Base-by-base conservation (phyloP, 2,329 filamentous ascomycete genomes). In the Lachnellula subtilissima region DNA sequence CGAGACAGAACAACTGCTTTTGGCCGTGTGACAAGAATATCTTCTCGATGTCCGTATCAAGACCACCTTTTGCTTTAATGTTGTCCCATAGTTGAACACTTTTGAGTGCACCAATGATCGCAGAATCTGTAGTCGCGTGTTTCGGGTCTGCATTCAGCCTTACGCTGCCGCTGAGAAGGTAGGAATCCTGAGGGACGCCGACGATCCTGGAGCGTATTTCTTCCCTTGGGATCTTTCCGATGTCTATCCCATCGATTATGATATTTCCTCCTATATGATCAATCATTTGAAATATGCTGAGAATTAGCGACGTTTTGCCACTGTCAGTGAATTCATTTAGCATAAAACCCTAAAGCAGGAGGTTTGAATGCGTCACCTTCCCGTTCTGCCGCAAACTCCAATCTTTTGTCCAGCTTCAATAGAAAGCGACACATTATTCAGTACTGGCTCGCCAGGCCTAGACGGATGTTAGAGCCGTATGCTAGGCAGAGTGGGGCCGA, bases 1-100 rank as follows among this genome's bases (percentile, higher is more conserved):
- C 76, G 0, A 82, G 66, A 42, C 73, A 74, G 50, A 81, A 76
- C 0, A 81, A 66, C 58, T 81, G 78, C 48, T 69, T 67, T 59
- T 82, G 74, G 1, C 78, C 78, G 45, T 76, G 73, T 0, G 75
- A 78, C 71, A 97, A 92, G 0, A 91, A 94, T 57, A 8, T 79
- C 73, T 51, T 55, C 1, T 45, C 28, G 9, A 53, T 43, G 8
- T 40, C 23, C 0, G 49, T 52, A 17, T 72, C 68, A 2, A 79
- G 66, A 0, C 73, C 72, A 2, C 74, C 74, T 2, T 68, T 67
- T 0, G 67, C 60, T 3, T 71, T 63, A 19, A 81, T 64, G 2
- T 72, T 67, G 3, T 71, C 65, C 72, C 73, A 76, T 0, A 83
- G 65, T 14, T 73, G 69, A 1, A 80, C 76, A 32, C 72, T 73